phyloP scores from a whole-genome alignment of 441 rosid species.

The Aquilaria agallochum region DNA sequence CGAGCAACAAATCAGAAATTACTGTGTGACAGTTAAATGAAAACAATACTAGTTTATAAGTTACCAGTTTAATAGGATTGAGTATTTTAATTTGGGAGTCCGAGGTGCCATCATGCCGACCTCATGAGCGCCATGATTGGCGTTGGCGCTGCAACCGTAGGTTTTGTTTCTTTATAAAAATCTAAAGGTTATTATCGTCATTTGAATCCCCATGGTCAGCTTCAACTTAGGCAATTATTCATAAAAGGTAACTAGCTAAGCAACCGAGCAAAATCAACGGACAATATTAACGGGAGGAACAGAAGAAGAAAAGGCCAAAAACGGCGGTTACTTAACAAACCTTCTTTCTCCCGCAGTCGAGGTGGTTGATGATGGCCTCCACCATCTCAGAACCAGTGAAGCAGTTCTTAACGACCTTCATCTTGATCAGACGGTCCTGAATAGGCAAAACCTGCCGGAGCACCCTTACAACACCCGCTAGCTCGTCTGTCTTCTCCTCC shows the following conservation, averaged over 20 bases:
- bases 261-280: not conserved
- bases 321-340: constrained; percentile 22
- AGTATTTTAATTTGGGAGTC: too few relatives aligned
- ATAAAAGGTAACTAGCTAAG: not conserved
- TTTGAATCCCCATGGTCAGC: too few relatives aligned
- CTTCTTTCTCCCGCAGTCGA: constrained; percentile 73
- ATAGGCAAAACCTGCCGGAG: constrained; percentile 71
- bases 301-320: not conserved
- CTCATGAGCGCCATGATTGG: constrained; percentile 20
- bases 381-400: constrained; percentile 75
- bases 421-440: constrained; percentile 76
- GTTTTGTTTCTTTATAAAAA: too few relatives aligned
- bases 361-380: constrained; percentile 54
- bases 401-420: constrained; percentile 86
- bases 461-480: constrained; percentile 41
- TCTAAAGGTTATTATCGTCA: too few relatives aligned
- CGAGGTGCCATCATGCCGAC: constrained; percentile 10
- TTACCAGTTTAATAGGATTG: too few relatives aligned
- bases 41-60: too few relatives aligned
- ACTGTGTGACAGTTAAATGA: too few relatives aligned
- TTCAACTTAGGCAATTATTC: too few relatives aligned
- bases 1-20: too few relatives aligned
- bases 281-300: not conserved
- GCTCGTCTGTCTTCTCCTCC: constrained; percentile 43
- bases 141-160: constrained; percentile 1